phyloP scores from a whole-genome alignment of 2,329 filamentous ascomycete species.

The Diaporthe sp. region DNA sequence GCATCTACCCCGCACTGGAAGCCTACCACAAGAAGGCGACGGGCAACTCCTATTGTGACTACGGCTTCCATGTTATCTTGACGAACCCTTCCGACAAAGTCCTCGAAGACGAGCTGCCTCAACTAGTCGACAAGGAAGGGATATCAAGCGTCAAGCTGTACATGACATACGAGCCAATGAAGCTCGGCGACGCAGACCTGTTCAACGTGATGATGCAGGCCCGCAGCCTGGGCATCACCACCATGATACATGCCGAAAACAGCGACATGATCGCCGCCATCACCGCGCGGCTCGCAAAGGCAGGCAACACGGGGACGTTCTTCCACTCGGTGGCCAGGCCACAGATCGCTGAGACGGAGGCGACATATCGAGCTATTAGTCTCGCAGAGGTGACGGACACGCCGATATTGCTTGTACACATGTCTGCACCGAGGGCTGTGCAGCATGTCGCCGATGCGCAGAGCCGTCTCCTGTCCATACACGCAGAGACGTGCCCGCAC shows the following conservation, averaged over 20 bases:
- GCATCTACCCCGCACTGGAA: conserved; percentile 48
- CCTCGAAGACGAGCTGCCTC: conserved; percentile 58
- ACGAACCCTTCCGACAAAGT: conserved; percentile 58
- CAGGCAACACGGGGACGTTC: conserved; percentile 47
- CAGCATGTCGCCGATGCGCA: conserved; percentile 64
- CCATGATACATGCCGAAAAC: conserved; percentile 64
- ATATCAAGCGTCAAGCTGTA: conserved; percentile 61
- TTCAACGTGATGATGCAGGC: conserved; percentile 57
- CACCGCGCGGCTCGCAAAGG: conserved; percentile 45
- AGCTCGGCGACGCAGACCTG: conserved; percentile 54
- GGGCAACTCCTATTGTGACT: conserved; percentile 62
- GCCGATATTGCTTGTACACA: conserved; percentile 67
- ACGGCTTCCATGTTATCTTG: conserved; percentile 67
- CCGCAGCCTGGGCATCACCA: conserved; percentile 58
- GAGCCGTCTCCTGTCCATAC: conserved; percentile 63
- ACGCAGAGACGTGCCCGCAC: conserved; percentile 71
- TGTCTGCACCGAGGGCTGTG: conserved; percentile 62
- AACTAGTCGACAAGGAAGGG: conserved; percentile 50
- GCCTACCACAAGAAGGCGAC: conserved; percentile 38
- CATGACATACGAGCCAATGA: conserved; percentile 59
- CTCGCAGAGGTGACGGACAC: conserved; percentile 63
- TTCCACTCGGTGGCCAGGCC: conserved; percentile 62
- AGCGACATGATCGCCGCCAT: conserved; percentile 60
- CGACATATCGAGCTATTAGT: conserved; percentile 62
- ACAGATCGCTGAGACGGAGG: conserved; percentile 62